Conservation (phyloP, 2,329 filamentous ascomycete genomes). For the Incumbomyces lentus region DNA sequence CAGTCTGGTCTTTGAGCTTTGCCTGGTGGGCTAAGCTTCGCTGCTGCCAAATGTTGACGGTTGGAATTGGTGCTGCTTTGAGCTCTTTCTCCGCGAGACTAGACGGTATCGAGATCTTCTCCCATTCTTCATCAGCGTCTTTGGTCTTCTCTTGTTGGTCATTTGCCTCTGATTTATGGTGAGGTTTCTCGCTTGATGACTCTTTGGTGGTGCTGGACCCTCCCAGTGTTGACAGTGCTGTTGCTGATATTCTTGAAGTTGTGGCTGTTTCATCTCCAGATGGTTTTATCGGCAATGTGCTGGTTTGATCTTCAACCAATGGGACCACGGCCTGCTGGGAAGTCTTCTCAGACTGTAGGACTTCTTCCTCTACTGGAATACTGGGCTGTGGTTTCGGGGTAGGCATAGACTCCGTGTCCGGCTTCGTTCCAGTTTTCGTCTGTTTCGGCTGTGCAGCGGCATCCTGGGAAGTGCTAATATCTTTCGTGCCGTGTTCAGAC, state of each 20-base stretch:
- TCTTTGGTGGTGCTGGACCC: not conserved
- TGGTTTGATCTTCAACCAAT: not conserved
- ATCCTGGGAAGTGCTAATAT: slow-evolving; percentile 9
- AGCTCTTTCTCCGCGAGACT: slow-evolving; percentile 48
- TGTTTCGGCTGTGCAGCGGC: slow-evolving; percentile 16
- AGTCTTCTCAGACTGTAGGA: not conserved
- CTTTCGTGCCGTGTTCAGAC: slow-evolving; percentile 14
- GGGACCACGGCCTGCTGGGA: not conserved
- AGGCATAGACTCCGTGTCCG: not conserved
- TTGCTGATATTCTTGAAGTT: not conserved
- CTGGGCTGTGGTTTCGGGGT: not conserved
- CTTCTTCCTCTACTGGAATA: not conserved
- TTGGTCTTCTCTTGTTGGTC: slow-evolving; percentile 42
- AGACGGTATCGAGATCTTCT: slow-evolving; percentile 45
- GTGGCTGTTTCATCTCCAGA: not conserved
- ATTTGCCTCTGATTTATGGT: slow-evolving; percentile 27
- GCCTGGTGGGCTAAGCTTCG: slow-evolving; percentile 57
- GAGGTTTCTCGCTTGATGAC: not conserved
- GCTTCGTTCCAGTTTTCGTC: not conserved
- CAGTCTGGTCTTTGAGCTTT: slow-evolving; percentile 33
- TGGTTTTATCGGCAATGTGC: not conserved
- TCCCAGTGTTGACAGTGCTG: not conserved
- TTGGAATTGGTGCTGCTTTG: slow-evolving; percentile 69
- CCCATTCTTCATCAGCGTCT: slow-evolving; percentile 45
- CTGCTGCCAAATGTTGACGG: slow-evolving; percentile 81